Evolutionary conservation across 2,329 filamentous ascomycete genomes (phyloP), one percentile per base, ranked within the genome.

Genomic region (Boeremia lycopersici): DNA sequence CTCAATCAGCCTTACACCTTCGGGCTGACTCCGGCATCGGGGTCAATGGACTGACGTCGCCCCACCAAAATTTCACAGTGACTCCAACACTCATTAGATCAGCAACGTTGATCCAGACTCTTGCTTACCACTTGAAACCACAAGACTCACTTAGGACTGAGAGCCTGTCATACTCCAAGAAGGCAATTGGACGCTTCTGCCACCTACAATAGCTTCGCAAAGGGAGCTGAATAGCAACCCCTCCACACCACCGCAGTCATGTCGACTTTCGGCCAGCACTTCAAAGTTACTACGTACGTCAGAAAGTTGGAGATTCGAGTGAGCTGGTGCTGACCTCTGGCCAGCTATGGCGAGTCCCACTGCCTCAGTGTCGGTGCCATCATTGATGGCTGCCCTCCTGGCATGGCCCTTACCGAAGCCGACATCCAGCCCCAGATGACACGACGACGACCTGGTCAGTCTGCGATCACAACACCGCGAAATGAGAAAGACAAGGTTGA

Each of bases 371-470:
- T 98, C 69, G 93, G 92, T 72, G 96, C 91, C 80, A 97, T 98
- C 70, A 88, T 98, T 77, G 93, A 98, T 74, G 92, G 92, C 67
- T 90, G 87, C 71, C 95, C 93, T 31, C 93, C 95, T 12, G 90
- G 91, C 68, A 88, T 98, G 82, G 81, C 87, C 68, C 86, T 98
- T 75, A 89, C 86, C 59, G 93, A 96, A 77, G 82, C 81, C 49
- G 91, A 96, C 72, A 96, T 98, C 73, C 93, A 99, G 78, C 92
- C 92, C 43, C 92, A 97, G 79, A 90, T 98, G 85, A 96, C 89
- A 60, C 88, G 93, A 62, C 86, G 93, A 57, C 85, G 93, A 56
- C 93, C 93, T 5, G 93, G 93, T 39, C 93, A 99, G 78, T 91
- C 87, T 65, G 86, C 87, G 60, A 89, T 98, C 69, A 96, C 92